A percentile compares a stretch with the other conserved stretches of the same genome.
These are phyloP conservation scores for Aspergillus niger DNA, from an alignment of 2,329 filamentous ascomycete genomes.

Conservation along the genomic window DNA sequence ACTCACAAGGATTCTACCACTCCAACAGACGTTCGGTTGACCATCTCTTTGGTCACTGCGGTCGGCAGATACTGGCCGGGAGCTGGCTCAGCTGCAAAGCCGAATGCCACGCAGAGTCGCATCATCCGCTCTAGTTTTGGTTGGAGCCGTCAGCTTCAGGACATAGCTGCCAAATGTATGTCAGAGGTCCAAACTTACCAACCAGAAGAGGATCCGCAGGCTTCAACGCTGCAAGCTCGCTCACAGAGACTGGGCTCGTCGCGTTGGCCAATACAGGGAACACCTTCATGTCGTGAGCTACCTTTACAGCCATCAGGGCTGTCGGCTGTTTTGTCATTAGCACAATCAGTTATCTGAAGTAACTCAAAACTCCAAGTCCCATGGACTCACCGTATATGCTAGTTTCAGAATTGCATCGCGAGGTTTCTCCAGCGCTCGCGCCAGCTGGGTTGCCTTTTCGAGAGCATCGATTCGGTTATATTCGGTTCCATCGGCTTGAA, in stretches of 20 bases:
- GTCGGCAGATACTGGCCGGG: slow-evolving; percentile 22
- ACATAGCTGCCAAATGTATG: no score
- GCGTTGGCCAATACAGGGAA: slow-evolving; percentile 22
- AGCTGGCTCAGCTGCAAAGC: slow-evolving; percentile 17
- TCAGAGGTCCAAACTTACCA: slow-evolving; percentile 14
- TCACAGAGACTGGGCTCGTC: slow-evolving; percentile 14
- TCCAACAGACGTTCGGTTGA: slow-evolving; percentile 18
- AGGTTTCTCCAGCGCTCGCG: slow-evolving; percentile 22
- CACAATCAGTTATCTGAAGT: no score
- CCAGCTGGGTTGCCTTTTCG: slow-evolving; percentile 18
- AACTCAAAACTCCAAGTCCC: not conserved
- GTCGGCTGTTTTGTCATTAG: slow-evolving; percentile 15
- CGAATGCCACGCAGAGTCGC: slow-evolving; percentile 23
- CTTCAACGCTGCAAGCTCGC: slow-evolving; percentile 23
- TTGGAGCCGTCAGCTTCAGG: not conserved
- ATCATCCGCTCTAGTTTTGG: slow-evolving; percentile 24
- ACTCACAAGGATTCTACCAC: slow-evolving; percentile 24
- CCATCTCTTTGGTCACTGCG: slow-evolving; percentile 21
- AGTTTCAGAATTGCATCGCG: slow-evolving; percentile 25
- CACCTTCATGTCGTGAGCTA: slow-evolving; percentile 22
- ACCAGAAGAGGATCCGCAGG: slow-evolving; percentile 27
- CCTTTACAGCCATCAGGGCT: slow-evolving; percentile 23
- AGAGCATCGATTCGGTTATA: slow-evolving; percentile 17
- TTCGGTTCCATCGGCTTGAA: slow-evolving; percentile 15
- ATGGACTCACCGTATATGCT: slow-evolving; percentile 15